Conservation (phyloP, 192 early-diverging fungal species). For the Coemansia sp. region DNA sequence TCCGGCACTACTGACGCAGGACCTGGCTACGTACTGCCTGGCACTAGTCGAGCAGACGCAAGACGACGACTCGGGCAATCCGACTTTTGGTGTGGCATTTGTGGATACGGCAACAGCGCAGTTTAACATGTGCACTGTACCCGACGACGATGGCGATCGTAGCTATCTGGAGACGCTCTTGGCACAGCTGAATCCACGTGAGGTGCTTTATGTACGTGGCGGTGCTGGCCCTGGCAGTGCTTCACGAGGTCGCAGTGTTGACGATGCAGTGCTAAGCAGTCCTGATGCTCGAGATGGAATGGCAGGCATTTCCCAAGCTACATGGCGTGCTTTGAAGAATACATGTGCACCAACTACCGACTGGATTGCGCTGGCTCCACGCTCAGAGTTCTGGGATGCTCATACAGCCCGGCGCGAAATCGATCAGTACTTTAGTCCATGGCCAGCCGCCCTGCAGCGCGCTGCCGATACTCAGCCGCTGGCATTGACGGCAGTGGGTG, state of each 20-base stretch:
- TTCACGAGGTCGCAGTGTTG: constrained; percentile 11
- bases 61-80: constrained; percentile 4
- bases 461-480: constrained; percentile 38
- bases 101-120: constrained; percentile 95
- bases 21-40: constrained; percentile 96
- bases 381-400: constrained; percentile 56
- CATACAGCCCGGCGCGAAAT: constrained; percentile 38
- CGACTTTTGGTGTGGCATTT: constrained; percentile 79
- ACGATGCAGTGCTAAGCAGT: constrained; percentile 13
- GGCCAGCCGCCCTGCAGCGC: constrained; percentile 52
- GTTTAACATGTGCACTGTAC: constrained; percentile 71
- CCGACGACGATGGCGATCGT: constrained; percentile 82
- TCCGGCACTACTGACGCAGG: constrained; percentile 76
- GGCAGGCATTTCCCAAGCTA: constrained; percentile 50
- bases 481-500: constrained; percentile 63
- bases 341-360: constrained; percentile 42
- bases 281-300: constrained; percentile 53
- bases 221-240: constrained; percentile 34
- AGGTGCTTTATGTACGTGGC: constrained; percentile 69
- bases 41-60: constrained; percentile 71
- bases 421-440: constrained; percentile 45
- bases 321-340: constrained; percentile 54
- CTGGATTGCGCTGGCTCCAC: constrained; percentile 47
- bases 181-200: constrained; percentile 87
- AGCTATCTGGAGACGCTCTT: constrained; percentile 92